Conservation (phyloP, 345 rosid genomes). For the Anacardium occidentale region DNA sequence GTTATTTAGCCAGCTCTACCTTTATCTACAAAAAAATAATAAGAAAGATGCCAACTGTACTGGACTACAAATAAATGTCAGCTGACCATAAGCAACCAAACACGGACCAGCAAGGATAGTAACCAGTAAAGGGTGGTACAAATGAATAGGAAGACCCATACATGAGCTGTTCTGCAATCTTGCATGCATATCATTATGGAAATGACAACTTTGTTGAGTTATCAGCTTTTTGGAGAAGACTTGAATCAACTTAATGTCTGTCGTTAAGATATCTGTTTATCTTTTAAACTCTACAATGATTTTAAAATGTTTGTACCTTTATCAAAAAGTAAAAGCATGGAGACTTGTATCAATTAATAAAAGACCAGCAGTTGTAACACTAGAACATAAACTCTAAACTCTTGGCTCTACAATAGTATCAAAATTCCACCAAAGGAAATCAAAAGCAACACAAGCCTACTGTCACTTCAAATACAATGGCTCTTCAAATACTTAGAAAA, state of each 20-base stretch:
- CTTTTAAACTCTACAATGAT: too few species aligned
- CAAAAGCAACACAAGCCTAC: background rate
- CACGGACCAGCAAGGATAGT: background rate
- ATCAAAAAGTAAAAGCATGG: too few species aligned
- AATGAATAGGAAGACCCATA: background rate
- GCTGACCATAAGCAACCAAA: background rate
- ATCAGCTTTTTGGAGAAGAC: background rate
- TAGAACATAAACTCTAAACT: background rate
- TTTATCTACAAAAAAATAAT: slow-evolving; percentile 1
- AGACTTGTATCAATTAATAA: background rate
- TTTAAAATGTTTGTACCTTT: too few species aligned
- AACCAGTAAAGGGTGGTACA: background rate
- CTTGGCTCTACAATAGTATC: background rate
- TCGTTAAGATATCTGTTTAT: background rate
- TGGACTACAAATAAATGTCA: slow-evolving; percentile 5
- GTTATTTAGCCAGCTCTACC: slow-evolving; percentile 2
- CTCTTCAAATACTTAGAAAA: background rate
- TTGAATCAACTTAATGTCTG: background rate
- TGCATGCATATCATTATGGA: background rate
- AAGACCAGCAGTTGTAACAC: background rate
- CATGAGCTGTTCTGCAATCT: background rate
- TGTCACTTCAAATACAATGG: background rate
- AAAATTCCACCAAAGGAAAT: background rate
- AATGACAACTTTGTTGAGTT: background rate
- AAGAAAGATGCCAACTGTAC: background rate